A percentile compares a stretch with the other conserved stretches of the same genome.
Evolutionary conservation across 2,329 filamentous ascomycete genomes (phyloP).

Genomic region (Cladorrhinum sp.): DNA sequence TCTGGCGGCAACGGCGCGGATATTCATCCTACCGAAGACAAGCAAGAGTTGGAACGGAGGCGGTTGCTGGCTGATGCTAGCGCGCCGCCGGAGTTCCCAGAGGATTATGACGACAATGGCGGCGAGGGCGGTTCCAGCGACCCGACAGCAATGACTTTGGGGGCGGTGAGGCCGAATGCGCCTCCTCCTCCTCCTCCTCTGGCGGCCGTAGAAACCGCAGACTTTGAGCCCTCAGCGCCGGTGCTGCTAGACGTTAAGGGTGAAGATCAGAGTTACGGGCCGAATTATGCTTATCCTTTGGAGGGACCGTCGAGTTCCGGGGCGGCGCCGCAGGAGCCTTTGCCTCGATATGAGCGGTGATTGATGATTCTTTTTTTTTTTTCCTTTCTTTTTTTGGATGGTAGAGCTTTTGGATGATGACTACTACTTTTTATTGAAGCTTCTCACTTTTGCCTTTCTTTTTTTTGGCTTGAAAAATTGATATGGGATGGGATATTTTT

Average conservation of each 20-base stretch:
- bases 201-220: slow-evolving; percentile 25
- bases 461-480: neutral
- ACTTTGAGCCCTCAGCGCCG: slow-evolving; percentile 53
- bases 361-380: slow-evolving; percentile 1
- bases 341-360: slow-evolving; percentile 33
- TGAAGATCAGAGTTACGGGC: slow-evolving; percentile 40
- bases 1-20: slow-evolving; percentile 26
- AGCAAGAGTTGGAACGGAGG: slow-evolving; percentile 70
- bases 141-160: slow-evolving; percentile 23
- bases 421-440: neutral
- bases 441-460: neutral
- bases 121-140: slow-evolving; percentile 21
- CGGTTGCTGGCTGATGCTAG: slow-evolving; percentile 63
- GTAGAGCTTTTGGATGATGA: no score
- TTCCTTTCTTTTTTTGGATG: neutral
- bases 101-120: slow-evolving; percentile 45
- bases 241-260: slow-evolving; percentile 47
- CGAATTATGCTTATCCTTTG: slow-evolving; percentile 26
- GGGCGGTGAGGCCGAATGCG: slow-evolving; percentile 28
- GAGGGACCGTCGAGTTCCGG: slow-evolving; percentile 6
- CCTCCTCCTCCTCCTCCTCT: slow-evolving; percentile 32
- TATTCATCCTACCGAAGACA: slow-evolving; percentile 60
- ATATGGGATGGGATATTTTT: neutral
- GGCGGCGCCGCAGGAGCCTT: slow-evolving; percentile 22
- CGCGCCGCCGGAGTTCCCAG: slow-evolving; percentile 57